Conservation (phyloP, 371 early-diverging fungal genomes). For the Lichtheimia ramosa region DNA sequence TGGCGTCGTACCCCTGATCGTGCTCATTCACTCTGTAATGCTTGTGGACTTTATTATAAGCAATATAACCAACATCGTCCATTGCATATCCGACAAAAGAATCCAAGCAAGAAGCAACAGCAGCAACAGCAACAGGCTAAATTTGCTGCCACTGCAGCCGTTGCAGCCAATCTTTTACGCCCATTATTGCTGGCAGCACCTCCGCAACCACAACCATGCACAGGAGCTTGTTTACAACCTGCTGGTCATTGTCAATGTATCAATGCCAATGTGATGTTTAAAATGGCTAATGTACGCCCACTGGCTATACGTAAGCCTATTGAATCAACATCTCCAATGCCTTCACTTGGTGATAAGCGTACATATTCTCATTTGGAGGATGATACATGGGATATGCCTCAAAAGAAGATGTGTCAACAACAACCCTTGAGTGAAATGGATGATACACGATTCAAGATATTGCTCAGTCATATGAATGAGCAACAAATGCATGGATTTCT, state of each 20-base stretch:
- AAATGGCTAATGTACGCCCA: neutral
- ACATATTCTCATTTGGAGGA: neutral
- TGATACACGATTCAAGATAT: constrained; percentile 30
- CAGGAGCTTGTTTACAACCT: neutral
- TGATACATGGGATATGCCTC: neutral
- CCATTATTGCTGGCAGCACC: neutral
- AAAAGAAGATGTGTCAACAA: neutral
- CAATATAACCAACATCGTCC: constrained; percentile 74
- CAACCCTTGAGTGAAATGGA: constrained; percentile 22
- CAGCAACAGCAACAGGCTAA: constrained; percentile 9
- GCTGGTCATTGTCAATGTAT: neutral
- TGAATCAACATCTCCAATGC: neutral
- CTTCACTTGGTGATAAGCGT: too few relatives aligned
- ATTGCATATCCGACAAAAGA: constrained; percentile 57
- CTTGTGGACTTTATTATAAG: constrained; percentile 83
- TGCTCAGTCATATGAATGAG: constrained; percentile 31
- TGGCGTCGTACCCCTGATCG: constrained; percentile 83
- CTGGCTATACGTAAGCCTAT: neutral
- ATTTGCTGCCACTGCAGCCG: constrained; percentile 7
- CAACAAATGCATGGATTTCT: constrained; percentile 28
- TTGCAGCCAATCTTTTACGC: constrained; percentile 7
- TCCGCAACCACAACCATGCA: constrained; percentile 8
- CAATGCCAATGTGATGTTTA: neutral
- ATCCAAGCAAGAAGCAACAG: constrained; percentile 13
- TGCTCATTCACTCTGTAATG: constrained; percentile 79